Evolutionary conservation across 495 filamentous ascomycete genomes (phyloP).

Genomic region (Daldinia vernicosa): DNA sequence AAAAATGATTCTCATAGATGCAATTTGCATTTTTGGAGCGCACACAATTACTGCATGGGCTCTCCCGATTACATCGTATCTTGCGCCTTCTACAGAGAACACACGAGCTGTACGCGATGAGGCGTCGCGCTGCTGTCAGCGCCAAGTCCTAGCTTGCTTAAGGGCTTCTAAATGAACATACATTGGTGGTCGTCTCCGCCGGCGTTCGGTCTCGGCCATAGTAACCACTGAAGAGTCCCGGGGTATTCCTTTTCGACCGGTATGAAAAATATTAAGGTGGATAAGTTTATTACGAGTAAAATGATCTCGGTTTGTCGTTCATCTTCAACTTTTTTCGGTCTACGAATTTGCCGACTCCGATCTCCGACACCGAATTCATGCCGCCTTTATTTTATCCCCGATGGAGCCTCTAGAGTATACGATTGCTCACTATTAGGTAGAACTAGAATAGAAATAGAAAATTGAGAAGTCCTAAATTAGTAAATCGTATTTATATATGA

Average conservation of each 20-base stretch:
- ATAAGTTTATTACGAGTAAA: slow-evolving; percentile 12
- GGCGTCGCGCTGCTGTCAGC: slow-evolving; percentile 10
- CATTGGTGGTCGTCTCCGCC: slow-evolving; percentile 59
- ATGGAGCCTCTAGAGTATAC: neutral
- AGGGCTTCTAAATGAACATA: slow-evolving; percentile 39
- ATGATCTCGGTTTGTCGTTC: neutral
- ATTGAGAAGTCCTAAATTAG: neutral
- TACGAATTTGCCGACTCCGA: slow-evolving; percentile 30
- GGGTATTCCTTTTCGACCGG: neutral
- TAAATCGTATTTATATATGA: slow-evolving; percentile 10
- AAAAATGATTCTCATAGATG: slow-evolving; percentile 45
- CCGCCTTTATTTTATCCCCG: slow-evolving; percentile 9
- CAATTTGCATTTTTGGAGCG: slow-evolving; percentile 56
- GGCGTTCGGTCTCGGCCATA: slow-evolving; percentile 53
- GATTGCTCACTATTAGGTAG: neutral
- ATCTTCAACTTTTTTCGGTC: neutral
- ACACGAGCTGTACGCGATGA: slow-evolving; percentile 54
- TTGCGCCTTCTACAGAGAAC: slow-evolving; percentile 58
- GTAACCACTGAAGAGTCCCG: neutral
- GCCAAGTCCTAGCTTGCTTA: slow-evolving; percentile 11
- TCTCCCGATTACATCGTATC: slow-evolving; percentile 60
- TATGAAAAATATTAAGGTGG: slow-evolving; percentile 3
- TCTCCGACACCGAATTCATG: slow-evolving; percentile 7
- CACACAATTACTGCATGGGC: slow-evolving; percentile 62
- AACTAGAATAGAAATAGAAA: neutral